Conservation (phyloP, 257 asterid species). For the Capsicum pubescens region DNA sequence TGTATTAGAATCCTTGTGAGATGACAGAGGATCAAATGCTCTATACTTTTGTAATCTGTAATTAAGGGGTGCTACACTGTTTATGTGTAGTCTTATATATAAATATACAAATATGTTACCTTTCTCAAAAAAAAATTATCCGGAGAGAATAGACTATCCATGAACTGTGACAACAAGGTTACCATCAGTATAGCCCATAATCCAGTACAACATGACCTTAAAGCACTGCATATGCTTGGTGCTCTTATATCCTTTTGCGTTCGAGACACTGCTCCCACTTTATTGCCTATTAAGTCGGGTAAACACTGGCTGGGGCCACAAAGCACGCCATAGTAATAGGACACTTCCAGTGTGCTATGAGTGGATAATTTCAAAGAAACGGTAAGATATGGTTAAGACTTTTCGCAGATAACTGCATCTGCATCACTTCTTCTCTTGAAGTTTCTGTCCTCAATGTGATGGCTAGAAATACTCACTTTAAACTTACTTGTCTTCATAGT, state of each 20-base stretch:
- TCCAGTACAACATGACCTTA: too few relatives aligned
- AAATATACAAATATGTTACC: too few relatives aligned
- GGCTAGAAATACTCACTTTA: slow-evolving; percentile 8
- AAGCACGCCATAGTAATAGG: neutral
- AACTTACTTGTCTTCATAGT: neutral
- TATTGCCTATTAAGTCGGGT: slow-evolving; percentile 4
- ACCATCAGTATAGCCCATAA: too few relatives aligned
- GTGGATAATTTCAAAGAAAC: neutral
- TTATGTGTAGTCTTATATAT: too few relatives aligned
- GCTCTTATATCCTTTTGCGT: neutral
- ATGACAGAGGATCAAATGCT: too few relatives aligned
- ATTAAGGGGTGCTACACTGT: too few relatives aligned
- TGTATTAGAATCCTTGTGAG: too few relatives aligned
- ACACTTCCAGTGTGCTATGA: neutral
- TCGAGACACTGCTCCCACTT: slow-evolving; percentile 2
- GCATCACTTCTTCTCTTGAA: slow-evolving; percentile 18
- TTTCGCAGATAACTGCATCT: slow-evolving; percentile 1
- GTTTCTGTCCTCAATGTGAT: neutral
- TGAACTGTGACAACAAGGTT: too few relatives aligned
- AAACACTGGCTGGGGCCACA: neutral
- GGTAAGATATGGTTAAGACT: neutral
- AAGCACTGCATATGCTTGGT: neutral
- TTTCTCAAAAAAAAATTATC: too few relatives aligned
- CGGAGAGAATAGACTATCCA: too few relatives aligned
- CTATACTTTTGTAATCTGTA: too few relatives aligned